Evolutionary conservation across 2,329 filamentous ascomycete genomes (phyloP).

Genomic region (Paecilomyces sp.): DNA sequence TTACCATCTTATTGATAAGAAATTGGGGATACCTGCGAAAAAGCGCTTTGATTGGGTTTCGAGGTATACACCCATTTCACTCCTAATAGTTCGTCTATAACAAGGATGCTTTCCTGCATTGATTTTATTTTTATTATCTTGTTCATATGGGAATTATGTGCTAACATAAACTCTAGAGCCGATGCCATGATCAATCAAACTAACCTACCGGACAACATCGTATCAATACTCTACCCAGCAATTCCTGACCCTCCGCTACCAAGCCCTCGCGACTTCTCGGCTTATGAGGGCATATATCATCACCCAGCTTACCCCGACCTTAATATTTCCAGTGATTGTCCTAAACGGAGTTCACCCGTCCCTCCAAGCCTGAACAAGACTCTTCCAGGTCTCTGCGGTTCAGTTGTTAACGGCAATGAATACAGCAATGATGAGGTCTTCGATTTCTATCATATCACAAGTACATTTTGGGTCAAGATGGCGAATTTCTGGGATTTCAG

Average conservation of each 20-base stretch:
- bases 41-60: constrained; percentile 5
- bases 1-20: constrained; percentile 7
- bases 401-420: not conserved
- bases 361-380: no score
- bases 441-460: not conserved
- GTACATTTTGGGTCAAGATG: not conserved
- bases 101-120: not conserved
- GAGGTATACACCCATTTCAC: not conserved
- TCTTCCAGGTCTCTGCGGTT: not conserved
- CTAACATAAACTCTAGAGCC: not conserved
- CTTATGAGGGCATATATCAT: constrained; percentile 2
- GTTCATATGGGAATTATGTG: not conserved
- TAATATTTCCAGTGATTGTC: not conserved
- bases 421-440: not conserved
- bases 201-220: not conserved
- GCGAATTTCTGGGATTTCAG: not conserved
- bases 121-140: no score
- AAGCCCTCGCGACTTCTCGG: constrained; percentile 2
- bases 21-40: constrained; percentile 2
- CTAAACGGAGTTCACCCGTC: not conserved
- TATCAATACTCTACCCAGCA: constrained; percentile 8
- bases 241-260: constrained; percentile 5
- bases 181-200: not conserved
- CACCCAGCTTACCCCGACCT: constrained; percentile 1
- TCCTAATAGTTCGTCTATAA: not conserved